Evolutionary conservation across 768 basidiomycete genomes (phyloP).

Genomic region (Rhodotorula diobovata): DNA sequence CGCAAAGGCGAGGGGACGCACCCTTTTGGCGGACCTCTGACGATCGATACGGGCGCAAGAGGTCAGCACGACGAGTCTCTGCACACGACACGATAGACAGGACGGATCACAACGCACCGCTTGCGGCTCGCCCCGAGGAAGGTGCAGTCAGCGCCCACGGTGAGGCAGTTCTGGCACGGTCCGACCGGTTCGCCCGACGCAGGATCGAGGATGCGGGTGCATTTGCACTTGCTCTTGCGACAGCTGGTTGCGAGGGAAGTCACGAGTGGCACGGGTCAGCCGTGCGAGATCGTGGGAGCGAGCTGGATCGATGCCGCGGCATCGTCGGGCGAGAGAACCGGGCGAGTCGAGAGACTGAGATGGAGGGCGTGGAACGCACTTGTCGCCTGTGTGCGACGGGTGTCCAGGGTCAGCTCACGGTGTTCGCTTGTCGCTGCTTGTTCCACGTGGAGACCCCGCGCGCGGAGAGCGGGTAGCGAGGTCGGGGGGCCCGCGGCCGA

Average conservation of each 20-base stretch:
- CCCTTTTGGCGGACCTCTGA: slow-evolving; percentile 34
- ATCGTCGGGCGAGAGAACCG: background rate
- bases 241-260: too few relatives aligned
- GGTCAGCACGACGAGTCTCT: too few relatives aligned
- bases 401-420: too few relatives aligned
- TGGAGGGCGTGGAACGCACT: background rate
- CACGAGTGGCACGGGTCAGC: background rate
- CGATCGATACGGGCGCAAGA: too few relatives aligned
- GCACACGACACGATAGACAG: too few relatives aligned
- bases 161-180: slow-evolving; percentile 36
- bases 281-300: background rate
- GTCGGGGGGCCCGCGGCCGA: background rate
- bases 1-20: slow-evolving; percentile 33
- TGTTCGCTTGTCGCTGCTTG: slow-evolving; percentile 3
- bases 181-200: slow-evolving; percentile 27
- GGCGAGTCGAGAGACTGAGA: too few relatives aligned
- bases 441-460: background rate
- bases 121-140: slow-evolving; percentile 37
- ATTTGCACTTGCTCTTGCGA: slow-evolving; percentile 38
- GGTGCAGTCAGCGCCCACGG: slow-evolving; percentile 39
- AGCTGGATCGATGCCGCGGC: too few relatives aligned
- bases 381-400: background rate
- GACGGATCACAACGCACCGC: background rate
- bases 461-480: background rate
- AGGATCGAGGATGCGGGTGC: slow-evolving; percentile 29